Percentiles rank a stretch among this genome's conserved stretches.
These are phyloP conservation scores for Trametes punicea DNA, from an alignment of 768 basidiomycete species.

Conservation along the genomic window DNA sequence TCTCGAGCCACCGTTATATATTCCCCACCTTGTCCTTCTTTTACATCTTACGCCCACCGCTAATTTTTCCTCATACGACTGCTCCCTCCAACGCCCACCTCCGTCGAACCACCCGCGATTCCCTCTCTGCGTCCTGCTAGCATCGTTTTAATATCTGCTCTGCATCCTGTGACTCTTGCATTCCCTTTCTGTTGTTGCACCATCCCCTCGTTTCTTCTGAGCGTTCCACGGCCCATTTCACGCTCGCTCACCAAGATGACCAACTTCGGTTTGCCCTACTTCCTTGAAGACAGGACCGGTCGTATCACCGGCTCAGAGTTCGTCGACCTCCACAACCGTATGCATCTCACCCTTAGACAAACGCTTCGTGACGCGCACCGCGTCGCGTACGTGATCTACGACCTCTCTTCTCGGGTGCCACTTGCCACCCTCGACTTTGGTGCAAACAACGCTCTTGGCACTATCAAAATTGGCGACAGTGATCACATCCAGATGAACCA, in stretches of 20 bases:
- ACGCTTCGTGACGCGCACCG: conserved; percentile 41
- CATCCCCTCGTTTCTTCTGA: neutral
- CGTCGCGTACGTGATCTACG: conserved; percentile 52
- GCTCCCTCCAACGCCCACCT: neutral
- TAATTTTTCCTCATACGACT: neutral
- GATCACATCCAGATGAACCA: conserved; percentile 44
- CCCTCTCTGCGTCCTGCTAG: neutral
- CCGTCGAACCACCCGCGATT: neutral
- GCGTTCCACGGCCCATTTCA: neutral
- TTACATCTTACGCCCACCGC: neutral
- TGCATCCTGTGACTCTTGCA: neutral
- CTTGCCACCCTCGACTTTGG: conserved; percentile 52
- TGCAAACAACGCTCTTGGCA: conserved; percentile 44
- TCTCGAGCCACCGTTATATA: neutral
- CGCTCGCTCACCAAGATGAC: conserved; percentile 16
- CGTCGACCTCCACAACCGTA: conserved; percentile 60
- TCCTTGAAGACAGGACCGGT: conserved; percentile 65
- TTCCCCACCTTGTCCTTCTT: neutral
- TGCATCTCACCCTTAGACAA: conserved; percentile 47
- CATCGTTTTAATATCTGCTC: neutral
- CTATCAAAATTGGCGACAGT: conserved; percentile 42
- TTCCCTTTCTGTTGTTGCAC: neutral
- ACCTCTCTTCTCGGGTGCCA: conserved; percentile 38
- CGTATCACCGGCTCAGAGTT: conserved; percentile 53
- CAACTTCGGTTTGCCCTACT: conserved; percentile 53